phyloP scores from a whole-genome alignment of 2,329 filamentous ascomycete genomes.

The Fusarium xyrophilum region DNA sequence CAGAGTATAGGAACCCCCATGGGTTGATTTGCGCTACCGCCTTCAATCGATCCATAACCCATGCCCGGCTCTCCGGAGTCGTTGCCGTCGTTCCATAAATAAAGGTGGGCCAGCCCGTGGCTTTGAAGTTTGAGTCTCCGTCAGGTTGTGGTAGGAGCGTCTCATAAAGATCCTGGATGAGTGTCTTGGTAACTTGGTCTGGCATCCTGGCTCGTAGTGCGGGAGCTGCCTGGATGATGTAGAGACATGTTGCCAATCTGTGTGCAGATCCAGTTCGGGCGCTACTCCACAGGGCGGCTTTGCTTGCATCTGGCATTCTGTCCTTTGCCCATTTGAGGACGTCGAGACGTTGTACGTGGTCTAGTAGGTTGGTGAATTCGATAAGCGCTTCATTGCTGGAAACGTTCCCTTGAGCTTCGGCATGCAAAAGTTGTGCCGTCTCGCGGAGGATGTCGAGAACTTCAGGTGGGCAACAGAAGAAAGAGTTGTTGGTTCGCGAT shows the following conservation, averaged over 20 bases:
- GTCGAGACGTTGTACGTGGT: constrained; percentile 49
- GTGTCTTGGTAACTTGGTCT: constrained; percentile 33
- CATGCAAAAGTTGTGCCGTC: constrained; percentile 49
- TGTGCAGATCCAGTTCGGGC: constrained; percentile 52
- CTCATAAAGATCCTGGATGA: constrained; percentile 55
- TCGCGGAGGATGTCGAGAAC: constrained; percentile 52
- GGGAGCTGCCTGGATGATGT: constrained; percentile 52
- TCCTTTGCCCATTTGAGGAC: constrained; percentile 50
- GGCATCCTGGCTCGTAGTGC: constrained; percentile 34
- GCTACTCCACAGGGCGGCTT: constrained; percentile 46
- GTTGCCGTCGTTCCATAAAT: constrained; percentile 60
- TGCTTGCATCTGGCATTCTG: constrained; percentile 45
- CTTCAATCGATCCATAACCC: constrained; percentile 56
- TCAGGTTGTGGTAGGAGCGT: constrained; percentile 57
- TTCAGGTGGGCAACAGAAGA: constrained; percentile 55
- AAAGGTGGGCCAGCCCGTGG: constrained; percentile 63
- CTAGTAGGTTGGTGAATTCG: constrained; percentile 44
- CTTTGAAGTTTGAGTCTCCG: constrained; percentile 61
- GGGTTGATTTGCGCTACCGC: constrained; percentile 50
- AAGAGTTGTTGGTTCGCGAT: constrained; percentile 51
- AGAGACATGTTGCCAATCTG: constrained; percentile 53
- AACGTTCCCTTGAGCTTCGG: constrained; percentile 33
- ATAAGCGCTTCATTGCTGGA: constrained; percentile 38
- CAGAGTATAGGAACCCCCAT: constrained; percentile 58
- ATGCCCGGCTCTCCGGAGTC: constrained; percentile 50